These are phyloP conservation scores for Populus pruinosa DNA, from an alignment of 345 rosid species.

Conservation along the genomic window DNA sequence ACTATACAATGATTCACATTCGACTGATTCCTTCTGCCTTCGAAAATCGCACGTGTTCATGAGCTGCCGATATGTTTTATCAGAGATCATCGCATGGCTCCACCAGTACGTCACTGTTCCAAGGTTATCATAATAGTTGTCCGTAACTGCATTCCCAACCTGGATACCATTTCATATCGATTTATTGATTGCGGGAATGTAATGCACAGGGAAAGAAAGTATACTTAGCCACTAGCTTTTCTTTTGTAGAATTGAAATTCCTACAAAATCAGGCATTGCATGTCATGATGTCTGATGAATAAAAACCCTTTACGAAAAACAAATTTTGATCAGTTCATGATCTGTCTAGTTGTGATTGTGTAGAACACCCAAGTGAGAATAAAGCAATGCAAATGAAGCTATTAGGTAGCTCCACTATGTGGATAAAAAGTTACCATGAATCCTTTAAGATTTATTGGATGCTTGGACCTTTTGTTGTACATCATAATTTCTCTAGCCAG, in stretches of 20 bases:
- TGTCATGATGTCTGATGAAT: not conserved
- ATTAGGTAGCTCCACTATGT: not conserved
- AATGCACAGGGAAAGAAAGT: not conserved
- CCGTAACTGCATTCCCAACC: slow-evolving; percentile 99
- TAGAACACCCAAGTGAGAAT: not conserved
- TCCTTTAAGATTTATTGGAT: slow-evolving; percentile 75
- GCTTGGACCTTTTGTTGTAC: slow-evolving; percentile 51
- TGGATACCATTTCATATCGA: slow-evolving; percentile 12
- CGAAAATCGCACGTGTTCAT: slow-evolving; percentile 79
- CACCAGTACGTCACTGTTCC: slow-evolving; percentile 99
- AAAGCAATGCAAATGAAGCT: not conserved
- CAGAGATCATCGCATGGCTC: slow-evolving; percentile 99
- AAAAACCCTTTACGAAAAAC: not conserved
- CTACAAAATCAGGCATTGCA: not conserved
- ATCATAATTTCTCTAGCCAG: slow-evolving; percentile 69
- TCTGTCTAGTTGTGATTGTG: not conserved
- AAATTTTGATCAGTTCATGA: not conserved
- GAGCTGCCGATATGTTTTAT: slow-evolving; percentile 70
- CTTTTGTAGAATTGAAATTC: not conserved
- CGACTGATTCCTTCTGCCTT: slow-evolving; percentile 71
- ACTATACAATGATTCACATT: slow-evolving; percentile 78
- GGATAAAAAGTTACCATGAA: slow-evolving; percentile 53
- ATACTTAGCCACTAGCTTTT: not conserved
- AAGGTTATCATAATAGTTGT: slow-evolving; percentile 83
- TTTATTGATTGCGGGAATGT: not conserved